phyloP scores from a whole-genome alignment of 1,284 basidiomycete genomes.

The Trichosporon coremiiforme region DNA sequence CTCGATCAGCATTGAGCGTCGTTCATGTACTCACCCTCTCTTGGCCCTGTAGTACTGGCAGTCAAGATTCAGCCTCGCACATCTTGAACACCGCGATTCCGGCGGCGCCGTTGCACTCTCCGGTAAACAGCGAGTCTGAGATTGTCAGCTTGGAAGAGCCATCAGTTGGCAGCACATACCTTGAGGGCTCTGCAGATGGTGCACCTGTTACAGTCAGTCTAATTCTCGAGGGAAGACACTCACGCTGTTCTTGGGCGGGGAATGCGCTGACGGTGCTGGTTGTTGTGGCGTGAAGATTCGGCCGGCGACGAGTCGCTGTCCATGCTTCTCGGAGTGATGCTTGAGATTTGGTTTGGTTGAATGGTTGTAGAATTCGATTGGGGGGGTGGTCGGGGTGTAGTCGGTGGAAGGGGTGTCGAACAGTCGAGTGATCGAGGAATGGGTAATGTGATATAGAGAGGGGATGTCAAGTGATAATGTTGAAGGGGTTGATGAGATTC shows the following conservation, averaged over 20 bases:
- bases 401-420: background rate
- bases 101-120: constrained; percentile 1
- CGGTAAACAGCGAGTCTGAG: background rate
- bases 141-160: background rate
- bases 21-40: background rate
- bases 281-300: constrained; percentile 6
- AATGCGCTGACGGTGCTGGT: background rate
- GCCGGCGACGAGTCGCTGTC: constrained; percentile 19
- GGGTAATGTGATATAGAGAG: background rate
- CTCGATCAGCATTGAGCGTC: background rate
- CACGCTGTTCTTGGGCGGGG: constrained; percentile 3
- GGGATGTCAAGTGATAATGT: background rate
- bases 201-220: background rate
- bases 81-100: constrained; percentile 13
- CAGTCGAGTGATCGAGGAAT: no score
- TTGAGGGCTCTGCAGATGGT: constrained; percentile 14
- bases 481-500: background rate
- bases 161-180: background rate
- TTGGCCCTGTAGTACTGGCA: constrained; percentile 17
- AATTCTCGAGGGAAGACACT: background rate
- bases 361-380: background rate
- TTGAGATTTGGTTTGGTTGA: background rate
- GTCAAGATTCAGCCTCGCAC: constrained; percentile 10
- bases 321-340: constrained; percentile 15
- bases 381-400: no score